A percentile compares a stretch with the other conserved stretches of the same genome.
phyloP scores from a whole-genome alignment of 1,284 basidiomycete species.

The Abortiporus biennis region DNA sequence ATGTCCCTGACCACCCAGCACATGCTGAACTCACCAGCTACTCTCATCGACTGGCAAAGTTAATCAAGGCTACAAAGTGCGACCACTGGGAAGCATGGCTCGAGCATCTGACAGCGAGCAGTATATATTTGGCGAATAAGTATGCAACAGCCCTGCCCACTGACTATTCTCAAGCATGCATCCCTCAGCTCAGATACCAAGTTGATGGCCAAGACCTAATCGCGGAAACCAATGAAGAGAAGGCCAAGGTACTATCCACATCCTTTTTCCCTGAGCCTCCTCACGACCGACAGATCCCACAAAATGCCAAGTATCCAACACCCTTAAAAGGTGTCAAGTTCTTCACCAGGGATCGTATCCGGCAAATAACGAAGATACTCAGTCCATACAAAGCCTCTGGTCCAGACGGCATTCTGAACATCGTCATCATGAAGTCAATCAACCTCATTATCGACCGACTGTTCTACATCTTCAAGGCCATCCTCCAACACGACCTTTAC shows the following conservation, averaged over 20 bases:
- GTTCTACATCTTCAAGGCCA: constrained; percentile 24
- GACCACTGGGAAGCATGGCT: constrained; percentile 31
- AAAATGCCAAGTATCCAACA: constrained; percentile 14
- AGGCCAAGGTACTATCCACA: constrained; percentile 19
- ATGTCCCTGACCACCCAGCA: constrained; percentile 15
- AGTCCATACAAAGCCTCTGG: constrained; percentile 30
- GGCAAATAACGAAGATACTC: constrained; percentile 1
- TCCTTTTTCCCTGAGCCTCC: constrained; percentile 28
- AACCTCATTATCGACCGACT: constrained; percentile 22
- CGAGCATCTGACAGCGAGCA: constrained; percentile 16
- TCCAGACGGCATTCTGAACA: constrained; percentile 29
- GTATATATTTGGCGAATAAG: constrained; percentile 29
- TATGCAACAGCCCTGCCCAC: constrained; percentile 20
- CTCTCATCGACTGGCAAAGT: too few species aligned
- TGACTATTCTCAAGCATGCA: constrained; percentile 24
- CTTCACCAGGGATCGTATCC: constrained; percentile 10
- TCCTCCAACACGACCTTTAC: constrained; percentile 22
- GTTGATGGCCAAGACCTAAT: background rate
- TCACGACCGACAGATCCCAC: constrained; percentile 5
- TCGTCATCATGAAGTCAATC: constrained; percentile 22
- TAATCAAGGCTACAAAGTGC: constrained; percentile 20
- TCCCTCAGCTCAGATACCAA: constrained; percentile 23
- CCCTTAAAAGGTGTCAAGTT: constrained; percentile 18
- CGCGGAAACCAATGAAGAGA: constrained; percentile 20
- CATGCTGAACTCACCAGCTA: constrained; percentile 19